Evolutionary conservation across 805 yeast species (phyloP), one percentile per base, ranked within the genome.

Genomic region (Wickerhamomyces pijperi): DNA sequence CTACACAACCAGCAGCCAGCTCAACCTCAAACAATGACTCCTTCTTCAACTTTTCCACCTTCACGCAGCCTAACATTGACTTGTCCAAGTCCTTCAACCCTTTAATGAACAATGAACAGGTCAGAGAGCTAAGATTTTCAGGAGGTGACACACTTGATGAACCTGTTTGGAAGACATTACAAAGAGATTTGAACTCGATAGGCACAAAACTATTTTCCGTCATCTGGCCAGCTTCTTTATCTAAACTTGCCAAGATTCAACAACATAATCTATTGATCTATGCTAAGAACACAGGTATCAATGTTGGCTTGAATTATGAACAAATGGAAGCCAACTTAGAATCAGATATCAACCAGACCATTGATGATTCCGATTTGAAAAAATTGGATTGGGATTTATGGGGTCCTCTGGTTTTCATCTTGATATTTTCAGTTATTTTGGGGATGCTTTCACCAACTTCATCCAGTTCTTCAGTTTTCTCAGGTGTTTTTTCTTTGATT

Each of bases 61-160:
- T 54, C 35, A 38, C 53, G 5, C 40, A 38, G 19, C 63, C 63
- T 29, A 58, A 53, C 29, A 55, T 59, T 29, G 63, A 59, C 35
- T 42, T 59, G 3, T 49, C 61, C 0, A 38, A 40, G 11, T 42
- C 61, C 1, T 45, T 59, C 32, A 55, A 58, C 34, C 63, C 64
- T 11, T 50, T 59, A 5, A 36, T 58, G 8, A 42, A 47, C 41
- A 53, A 54, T 31, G 56, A 51, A 19, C 50, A 52, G 28, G 55
- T 53, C 14, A 46, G 48, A 39, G 57, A 54, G 35, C 50, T 49
- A 28, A 42, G 49, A n/a, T 54, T 54, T 36, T 44, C 75, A 17
- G 86, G 86, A 2, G 82, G 83, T 21, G 82, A 79, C 51, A 79
- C 87, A 3, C 58, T 79, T 12, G 85, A 80, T 50, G 87, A 79